These are phyloP conservation scores for Furcasterigmium furcatum DNA, from an alignment of 2,329 filamentous ascomycete species.

Conservation along the genomic window DNA sequence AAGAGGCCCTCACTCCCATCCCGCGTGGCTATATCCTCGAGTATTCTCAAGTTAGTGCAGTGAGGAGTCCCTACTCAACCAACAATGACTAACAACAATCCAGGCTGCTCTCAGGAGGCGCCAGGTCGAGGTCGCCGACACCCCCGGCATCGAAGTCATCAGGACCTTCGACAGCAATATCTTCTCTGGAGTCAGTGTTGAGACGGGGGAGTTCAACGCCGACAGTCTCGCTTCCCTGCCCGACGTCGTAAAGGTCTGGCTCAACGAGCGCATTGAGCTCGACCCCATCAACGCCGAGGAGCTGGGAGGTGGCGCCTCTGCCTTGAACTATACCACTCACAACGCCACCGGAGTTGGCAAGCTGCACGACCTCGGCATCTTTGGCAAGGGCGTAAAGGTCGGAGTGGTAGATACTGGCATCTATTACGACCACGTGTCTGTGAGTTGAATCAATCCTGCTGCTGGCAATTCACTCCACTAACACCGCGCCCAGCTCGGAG, in stretches of 20 bases:
- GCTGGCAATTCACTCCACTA: neutral
- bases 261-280: slow-evolving; percentile 5
- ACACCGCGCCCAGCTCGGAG: slow-evolving; percentile 3
- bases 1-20: neutral
- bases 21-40: slow-evolving; percentile 10
- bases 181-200: slow-evolving; percentile 29
- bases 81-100: too few relatives aligned
- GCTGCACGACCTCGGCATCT: slow-evolving; percentile 31
- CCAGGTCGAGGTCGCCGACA: slow-evolving; percentile 2
- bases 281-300: slow-evolving; percentile 1
- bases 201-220: slow-evolving; percentile 24
- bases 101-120: neutral
- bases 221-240: slow-evolving; percentile 26
- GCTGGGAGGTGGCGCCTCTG: slow-evolving; percentile 1
- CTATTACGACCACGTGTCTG: slow-evolving; percentile 33
- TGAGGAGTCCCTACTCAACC: too few relatives aligned
- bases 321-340: slow-evolving; percentile 28
- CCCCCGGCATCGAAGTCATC: slow-evolving; percentile 4
- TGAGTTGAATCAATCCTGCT: slow-evolving; percentile 9
- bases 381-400: slow-evolving; percentile 32
- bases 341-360: slow-evolving; percentile 33
- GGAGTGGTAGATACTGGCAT: slow-evolving; percentile 37
- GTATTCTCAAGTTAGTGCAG: slow-evolving; percentile 4
- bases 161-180: slow-evolving; percentile 18
- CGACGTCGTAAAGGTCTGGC: slow-evolving; percentile 33